phyloP scores from a whole-genome alignment of 2,329 filamentous ascomycete species.

The Dendrostoma leiphaemia region DNA sequence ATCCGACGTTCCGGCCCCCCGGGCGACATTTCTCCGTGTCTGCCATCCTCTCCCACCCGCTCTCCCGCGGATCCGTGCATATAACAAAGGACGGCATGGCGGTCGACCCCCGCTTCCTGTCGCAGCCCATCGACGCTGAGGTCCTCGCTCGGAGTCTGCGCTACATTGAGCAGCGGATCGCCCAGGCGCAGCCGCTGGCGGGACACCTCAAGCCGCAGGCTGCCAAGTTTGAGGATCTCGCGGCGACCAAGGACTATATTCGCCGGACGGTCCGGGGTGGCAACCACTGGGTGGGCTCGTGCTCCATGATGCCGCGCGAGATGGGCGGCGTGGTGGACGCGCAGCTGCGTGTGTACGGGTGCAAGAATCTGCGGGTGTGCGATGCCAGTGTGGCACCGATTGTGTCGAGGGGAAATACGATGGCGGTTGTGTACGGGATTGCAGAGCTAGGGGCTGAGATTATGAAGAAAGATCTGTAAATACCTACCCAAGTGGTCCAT shows the following conservation, averaged over 20 bases:
- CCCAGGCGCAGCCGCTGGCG: neutral
- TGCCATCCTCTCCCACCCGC: neutral
- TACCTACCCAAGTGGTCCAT: no score
- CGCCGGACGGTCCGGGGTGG: neutral
- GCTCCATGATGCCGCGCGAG: constrained; percentile 38
- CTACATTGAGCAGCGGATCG: neutral
- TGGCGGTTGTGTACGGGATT: constrained; percentile 18
- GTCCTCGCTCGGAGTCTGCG: constrained; percentile 4
- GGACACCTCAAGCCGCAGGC: neutral
- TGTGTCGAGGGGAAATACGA: constrained; percentile 18
- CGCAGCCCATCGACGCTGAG: constrained; percentile 6
- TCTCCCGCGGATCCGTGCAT: neutral
- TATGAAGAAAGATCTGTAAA: no score
- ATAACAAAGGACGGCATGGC: neutral
- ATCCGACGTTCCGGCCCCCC: neutral
- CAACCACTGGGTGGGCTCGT: constrained; percentile 34
- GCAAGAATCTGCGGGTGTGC: constrained; percentile 39
- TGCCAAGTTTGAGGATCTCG: neutral
- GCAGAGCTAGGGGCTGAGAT: constrained; percentile 34
- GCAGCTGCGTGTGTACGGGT: constrained; percentile 39
- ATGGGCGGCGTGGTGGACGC: constrained; percentile 40
- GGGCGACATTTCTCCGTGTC: neutral
- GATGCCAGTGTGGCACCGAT: constrained; percentile 41
- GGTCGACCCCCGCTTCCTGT: neutral
- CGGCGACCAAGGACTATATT: neutral